Evolutionary conservation across 129 eudicot species (phyloP).

Genomic region (Artemisia tridentata): DNA sequence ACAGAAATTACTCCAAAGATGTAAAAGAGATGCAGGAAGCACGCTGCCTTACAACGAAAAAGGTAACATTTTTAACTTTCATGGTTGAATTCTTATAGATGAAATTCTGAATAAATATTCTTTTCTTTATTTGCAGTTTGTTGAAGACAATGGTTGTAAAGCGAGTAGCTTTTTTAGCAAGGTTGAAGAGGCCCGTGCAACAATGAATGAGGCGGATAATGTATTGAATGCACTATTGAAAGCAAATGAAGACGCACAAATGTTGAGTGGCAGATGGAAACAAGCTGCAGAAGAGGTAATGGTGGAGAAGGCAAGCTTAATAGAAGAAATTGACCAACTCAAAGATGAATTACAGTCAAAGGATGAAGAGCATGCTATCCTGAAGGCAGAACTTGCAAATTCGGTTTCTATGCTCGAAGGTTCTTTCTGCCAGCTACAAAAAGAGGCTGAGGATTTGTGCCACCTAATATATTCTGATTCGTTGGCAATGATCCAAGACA

Average conservation of each 20-base stretch:
- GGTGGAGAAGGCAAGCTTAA: conserved; percentile 52
- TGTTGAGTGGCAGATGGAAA: conserved; percentile 52
- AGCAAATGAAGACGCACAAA: conserved; percentile 52
- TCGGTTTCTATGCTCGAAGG: conserved; percentile 48
- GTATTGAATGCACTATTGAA: conserved; percentile 55
- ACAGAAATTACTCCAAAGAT: conserved; percentile 15
- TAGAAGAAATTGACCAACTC: conserved; percentile 55
- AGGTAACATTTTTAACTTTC: conserved; percentile 29
- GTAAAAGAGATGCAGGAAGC: conserved; percentile 32
- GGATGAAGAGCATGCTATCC: conserved; percentile 42
- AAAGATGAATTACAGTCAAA: conserved; percentile 34
- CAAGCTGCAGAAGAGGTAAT: conserved; percentile 57
- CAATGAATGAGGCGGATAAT: conserved; percentile 63
- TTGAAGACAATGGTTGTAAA: conserved; percentile 33
- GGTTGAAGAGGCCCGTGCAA: conserved; percentile 57
- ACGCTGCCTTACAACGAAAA: conserved; percentile 22
- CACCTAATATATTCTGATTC: conserved; percentile 48
- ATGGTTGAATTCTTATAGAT: background rate
- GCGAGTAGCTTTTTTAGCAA: conserved; percentile 46
- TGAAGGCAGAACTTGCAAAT: conserved; percentile 33
- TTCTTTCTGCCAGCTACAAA: conserved; percentile 51
- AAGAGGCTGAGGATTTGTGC: conserved; percentile 46
- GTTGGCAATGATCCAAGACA: conserved; percentile 38
- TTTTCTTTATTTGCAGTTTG: conserved; percentile 32
- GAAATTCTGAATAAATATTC: background rate